Evolutionary conservation across 495 filamentous ascomycete genomes (phyloP), one percentile per base, ranked within the genome.

Genomic region (Neohortaea acidophila): DNA sequence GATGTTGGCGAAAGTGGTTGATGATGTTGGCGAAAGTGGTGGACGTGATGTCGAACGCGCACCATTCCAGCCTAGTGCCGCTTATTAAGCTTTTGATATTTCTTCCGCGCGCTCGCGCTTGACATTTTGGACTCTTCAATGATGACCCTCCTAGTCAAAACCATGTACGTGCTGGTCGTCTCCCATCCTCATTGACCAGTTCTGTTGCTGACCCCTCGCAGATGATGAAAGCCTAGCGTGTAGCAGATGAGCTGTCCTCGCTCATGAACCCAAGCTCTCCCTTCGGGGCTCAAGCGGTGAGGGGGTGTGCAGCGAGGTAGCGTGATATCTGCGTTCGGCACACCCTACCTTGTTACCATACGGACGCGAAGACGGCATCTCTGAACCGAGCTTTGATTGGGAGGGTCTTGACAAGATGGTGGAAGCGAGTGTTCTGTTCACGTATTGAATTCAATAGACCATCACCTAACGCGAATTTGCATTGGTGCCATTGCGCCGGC

Each of bases 201-300:
- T 21, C 15, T 11, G 15, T 41, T 37, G 42, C 36, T 43, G 38
- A 47, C 19, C 29, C 25, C 14, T 11, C 26, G 33, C 57, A 93
- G 82, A 91, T 96, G 89, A 97, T 94, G 89, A 94, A 92, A 93
- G 81, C 82, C 73, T 80, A 80, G 81, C 68, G 87, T 94, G 87
- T 79, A 75, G 51, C 62, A 87, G 84, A 94, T 70, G 68, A 62
- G 62, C 70, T 72, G 73, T 65, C 71, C 69, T 65, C 67, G 67
- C 67, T 61, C 66, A 69, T 58, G 60, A 72, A 67, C 63, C 63
- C 68, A 56, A 70, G 78, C 77, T 89, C 83, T 81, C 75, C 77
- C 72, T 72, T 72, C 57, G 59, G 74, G 84, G 85, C 84, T 81
- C 56, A 73, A 92, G 91, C 72, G 89, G 84, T 81, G 73, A 72